Evolutionary conservation across 73 alveolate species (phyloP), one percentile per base, ranked within the genome.

Genomic region (Paramecium sonneborni): DNA sequence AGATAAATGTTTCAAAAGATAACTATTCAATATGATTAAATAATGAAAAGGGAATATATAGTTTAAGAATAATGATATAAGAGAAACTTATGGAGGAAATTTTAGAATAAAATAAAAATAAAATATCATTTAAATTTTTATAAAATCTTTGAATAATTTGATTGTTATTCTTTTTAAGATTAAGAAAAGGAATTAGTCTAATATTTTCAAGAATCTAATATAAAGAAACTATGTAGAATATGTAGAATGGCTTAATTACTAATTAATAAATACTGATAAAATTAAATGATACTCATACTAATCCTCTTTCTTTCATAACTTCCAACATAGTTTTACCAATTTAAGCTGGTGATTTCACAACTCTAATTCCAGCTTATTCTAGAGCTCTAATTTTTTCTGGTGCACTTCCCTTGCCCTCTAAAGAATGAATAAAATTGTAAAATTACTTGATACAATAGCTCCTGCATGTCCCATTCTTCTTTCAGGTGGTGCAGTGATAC

Each of bases 381-480:
- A 95, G 87, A 0, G 97, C 96, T 35, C 70, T 62, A 68, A 95
- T 95, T 94, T 97, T 96, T 88, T 95, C 97, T 70, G 96, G 94
- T 39, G 98, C 99, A 69, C 93, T 92, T 62, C 99, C 98, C 97
- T 97, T 97, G 87, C 98, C 99, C 85, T 93, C 88, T 30, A 94
- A 90, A 23, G 88, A 52, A 88, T 57, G 92, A 93, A 44, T 92
- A 92, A 14, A 93, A 94, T 18, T 32, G 6, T 67, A 12, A 30
- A n/a, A 30, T 74, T 74, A 86, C 99, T 98, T 12, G 99, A 95
- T 92, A 97, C 97, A 95, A 97, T 97, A 93, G 99, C 99, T 72
- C 99, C 99, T 30, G 99, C 99, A 92, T 97, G 99, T 57, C 99
- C 99, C 99, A 97, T 97, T 94, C 99, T 96, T 94, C 95, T 96